Percentiles rank a stretch among this genome's conserved stretches.
phyloP scores from a whole-genome alignment of 257 asterid genomes.

The Galeopsis tetrahit region DNA sequence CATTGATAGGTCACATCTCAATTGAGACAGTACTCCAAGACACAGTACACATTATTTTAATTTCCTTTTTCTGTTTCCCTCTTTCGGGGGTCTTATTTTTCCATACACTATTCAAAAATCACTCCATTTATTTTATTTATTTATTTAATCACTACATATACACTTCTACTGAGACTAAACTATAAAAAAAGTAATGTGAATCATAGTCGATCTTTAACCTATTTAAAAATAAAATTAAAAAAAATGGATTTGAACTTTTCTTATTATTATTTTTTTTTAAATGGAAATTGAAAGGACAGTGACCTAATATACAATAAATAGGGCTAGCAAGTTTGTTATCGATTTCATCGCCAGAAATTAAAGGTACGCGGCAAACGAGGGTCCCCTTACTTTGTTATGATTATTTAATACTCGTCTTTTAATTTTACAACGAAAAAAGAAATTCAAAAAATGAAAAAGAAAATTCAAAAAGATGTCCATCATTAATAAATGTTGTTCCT shows the following conservation, averaged over 20 bases:
- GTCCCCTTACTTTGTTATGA: slow-evolving; percentile 27
- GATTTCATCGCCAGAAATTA: slow-evolving; percentile 30
- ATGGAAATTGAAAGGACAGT: not conserved
- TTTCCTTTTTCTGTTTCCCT: not conserved
- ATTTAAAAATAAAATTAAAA: not conserved
- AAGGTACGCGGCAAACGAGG: slow-evolving; percentile 40
- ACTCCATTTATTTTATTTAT: not conserved
- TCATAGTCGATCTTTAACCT: not conserved
- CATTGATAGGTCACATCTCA: slow-evolving; percentile 38
- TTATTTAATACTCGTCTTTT: not conserved
- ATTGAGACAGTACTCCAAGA: slow-evolving; percentile 20
- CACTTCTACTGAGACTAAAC: not conserved
- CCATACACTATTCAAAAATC: not conserved
- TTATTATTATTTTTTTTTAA: no score
- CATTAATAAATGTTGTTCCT: slow-evolving; percentile 26
- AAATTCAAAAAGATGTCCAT: not conserved
- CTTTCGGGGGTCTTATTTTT: not conserved
- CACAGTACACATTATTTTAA: not conserved
- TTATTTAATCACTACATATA: no score
- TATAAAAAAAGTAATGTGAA: no score
- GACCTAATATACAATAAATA: slow-evolving; percentile 14
- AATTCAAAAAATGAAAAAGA: not conserved
- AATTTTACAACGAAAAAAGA: not conserved
- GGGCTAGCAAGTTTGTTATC: slow-evolving; percentile 31
- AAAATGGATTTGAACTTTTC: not conserved